phyloP scores from a whole-genome alignment of 192 early-diverging fungal species.

The Backusella sp. region DNA sequence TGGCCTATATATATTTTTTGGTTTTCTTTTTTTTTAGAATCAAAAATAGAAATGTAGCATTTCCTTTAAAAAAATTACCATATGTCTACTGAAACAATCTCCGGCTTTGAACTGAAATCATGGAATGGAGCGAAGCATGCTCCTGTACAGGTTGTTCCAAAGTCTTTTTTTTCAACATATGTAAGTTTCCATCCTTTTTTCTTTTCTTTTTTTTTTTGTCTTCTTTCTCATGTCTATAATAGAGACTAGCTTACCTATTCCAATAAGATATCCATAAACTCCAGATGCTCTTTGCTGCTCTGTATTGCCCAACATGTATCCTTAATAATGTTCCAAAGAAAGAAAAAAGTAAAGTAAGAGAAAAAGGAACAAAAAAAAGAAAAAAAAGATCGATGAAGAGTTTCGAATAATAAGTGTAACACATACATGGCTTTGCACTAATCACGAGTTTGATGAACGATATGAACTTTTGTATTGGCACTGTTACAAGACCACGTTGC shows the following conservation, averaged over 20 bases:
- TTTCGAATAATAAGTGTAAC: not conserved
- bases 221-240: not conserved
- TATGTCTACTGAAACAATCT: not conserved
- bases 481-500: not conserved
- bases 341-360: not conserved
- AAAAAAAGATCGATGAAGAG: not conserved
- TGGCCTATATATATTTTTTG: slow-evolving; percentile 30
- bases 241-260: slow-evolving; percentile 26
- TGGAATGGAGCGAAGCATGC: slow-evolving; percentile 34
- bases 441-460: not conserved
- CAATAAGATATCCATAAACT: slow-evolving; percentile 28
- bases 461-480: not conserved
- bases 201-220: not conserved
- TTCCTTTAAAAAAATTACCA: slow-evolving; percentile 26
- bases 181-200: not conserved
- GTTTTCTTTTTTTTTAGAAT: slow-evolving; percentile 22
- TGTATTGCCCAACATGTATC: not conserved
- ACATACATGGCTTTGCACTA: not conserved
- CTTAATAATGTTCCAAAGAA: not conserved
- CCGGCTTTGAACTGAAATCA: not conserved
- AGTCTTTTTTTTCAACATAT: slow-evolving; percentile 1
- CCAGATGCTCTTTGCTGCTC: not conserved
- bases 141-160: slow-evolving; percentile 48
- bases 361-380: not conserved
- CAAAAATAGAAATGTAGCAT: slow-evolving; percentile 25